Conservation (phyloP, 192 early-diverging fungal species). For the Linnemannia hyalina region DNA sequence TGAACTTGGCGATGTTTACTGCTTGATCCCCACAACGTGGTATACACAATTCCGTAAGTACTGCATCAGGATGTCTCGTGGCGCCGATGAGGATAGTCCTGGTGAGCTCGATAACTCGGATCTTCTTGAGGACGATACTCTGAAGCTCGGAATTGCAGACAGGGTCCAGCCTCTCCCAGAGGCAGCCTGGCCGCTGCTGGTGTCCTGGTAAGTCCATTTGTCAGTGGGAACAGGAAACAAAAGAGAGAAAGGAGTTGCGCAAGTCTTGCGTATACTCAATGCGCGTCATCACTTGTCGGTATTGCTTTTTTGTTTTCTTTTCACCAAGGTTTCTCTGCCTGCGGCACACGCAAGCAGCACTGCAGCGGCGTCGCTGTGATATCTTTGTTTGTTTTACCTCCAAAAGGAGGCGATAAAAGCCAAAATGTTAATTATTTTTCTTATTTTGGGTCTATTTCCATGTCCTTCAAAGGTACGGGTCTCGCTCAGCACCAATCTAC, state of each 20-base stretch:
- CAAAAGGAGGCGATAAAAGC: conserved; percentile 15
- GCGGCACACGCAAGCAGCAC: background rate
- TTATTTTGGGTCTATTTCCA: conserved; percentile 24
- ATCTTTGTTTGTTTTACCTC: background rate
- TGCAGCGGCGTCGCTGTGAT: background rate
- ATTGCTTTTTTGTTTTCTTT: background rate
- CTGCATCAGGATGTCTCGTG: conserved; percentile 36
- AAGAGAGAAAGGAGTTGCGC: background rate
- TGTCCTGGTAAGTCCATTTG: conserved; percentile 57
- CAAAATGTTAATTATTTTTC: conserved; percentile 35
- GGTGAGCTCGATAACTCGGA: conserved; percentile 65
- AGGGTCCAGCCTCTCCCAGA: conserved; percentile 59
- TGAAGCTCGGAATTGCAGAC: conserved; percentile 49
- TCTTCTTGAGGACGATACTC: conserved; percentile 44
- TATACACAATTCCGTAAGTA: conserved; percentile 61
- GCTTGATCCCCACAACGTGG: conserved; percentile 63
- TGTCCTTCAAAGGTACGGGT: conserved; percentile 56
- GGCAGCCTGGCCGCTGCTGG: conserved; percentile 62
- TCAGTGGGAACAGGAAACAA: background rate
- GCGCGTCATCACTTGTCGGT: background rate
- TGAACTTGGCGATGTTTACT: conserved; percentile 56
- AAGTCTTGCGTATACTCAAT: background rate
- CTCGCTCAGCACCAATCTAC: conserved; percentile 49
- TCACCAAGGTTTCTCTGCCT: background rate
- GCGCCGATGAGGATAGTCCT: conserved; percentile 39